A percentile compares a stretch with the other conserved stretches of the same genome.
phyloP scores from a whole-genome alignment of 345 rosid species.

The Streptanthus diversifolius region DNA sequence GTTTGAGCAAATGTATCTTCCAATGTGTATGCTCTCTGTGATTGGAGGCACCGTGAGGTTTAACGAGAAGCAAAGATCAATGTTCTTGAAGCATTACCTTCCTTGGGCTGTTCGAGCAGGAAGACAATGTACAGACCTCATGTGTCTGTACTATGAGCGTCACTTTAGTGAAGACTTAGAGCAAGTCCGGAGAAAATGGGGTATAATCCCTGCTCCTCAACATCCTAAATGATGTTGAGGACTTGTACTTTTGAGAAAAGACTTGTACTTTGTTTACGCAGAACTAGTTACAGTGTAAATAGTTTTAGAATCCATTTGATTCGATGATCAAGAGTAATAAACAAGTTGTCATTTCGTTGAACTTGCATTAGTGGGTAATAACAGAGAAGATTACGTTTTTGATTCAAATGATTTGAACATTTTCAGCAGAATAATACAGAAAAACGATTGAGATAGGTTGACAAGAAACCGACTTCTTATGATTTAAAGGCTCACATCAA shows the following conservation, averaged over 20 bases:
- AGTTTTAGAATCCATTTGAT: background rate
- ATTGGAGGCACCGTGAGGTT: slow-evolving; percentile 63
- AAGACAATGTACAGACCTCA: slow-evolving; percentile 54
- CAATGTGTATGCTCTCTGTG: slow-evolving; percentile 67
- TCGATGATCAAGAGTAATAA: background rate
- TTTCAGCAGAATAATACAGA: slow-evolving; percentile 26
- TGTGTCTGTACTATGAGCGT: slow-evolving; percentile 61
- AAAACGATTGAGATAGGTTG: slow-evolving; percentile 15
- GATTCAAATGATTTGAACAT: background rate
- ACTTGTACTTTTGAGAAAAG: background rate
- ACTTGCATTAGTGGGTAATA: background rate
- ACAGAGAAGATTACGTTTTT: background rate
- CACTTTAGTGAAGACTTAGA: slow-evolving; percentile 72
- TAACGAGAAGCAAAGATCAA: slow-evolving; percentile 54
- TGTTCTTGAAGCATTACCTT: slow-evolving; percentile 60
- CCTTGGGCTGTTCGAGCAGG: slow-evolving; percentile 73
- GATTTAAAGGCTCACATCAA: slow-evolving; percentile 28
- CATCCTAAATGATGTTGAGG: slow-evolving; percentile 15
- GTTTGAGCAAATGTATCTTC: slow-evolving; percentile 72
- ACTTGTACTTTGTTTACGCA: background rate
- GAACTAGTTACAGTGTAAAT: no score
- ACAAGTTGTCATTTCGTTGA: background rate
- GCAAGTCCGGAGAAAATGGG: slow-evolving; percentile 55
- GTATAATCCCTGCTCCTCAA: slow-evolving; percentile 50
- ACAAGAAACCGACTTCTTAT: slow-evolving; percentile 35